Evolutionary conservation across 2,329 filamentous ascomycete species (phyloP), one percentile per base, ranked within the genome.

Genomic region (Fonsecaea monophora): DNA sequence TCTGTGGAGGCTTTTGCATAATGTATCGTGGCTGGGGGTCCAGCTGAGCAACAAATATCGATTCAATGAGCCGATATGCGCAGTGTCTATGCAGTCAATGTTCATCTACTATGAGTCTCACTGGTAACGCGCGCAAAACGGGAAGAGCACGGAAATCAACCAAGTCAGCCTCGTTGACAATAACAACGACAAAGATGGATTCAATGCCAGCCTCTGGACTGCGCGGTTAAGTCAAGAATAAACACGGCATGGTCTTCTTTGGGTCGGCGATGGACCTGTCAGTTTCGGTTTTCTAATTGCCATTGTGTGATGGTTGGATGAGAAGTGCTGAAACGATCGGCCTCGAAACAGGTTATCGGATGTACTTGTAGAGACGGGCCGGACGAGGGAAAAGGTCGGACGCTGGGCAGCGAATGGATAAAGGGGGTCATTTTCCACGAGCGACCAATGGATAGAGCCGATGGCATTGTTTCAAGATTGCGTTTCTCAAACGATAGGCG

Each of bases 171-270:
- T 62, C 53, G 60, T 56, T 62, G 50, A 45, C 60, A 62, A 62
- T 56, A 62, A 56, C 56, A 56, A 45, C 53, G 12, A 38, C 53
- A 12, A 38, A 34, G 30, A 6, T 56, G 12, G 3, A 21, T 7
- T 1, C 21, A 38, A 21, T 54, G 32, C 45, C 53, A 25, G 25
- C 60, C 60, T 62, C 37, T 38, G 30, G 42, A 40, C 15, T 48
- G 48, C 59, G 59, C 48, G 48, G 59, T 34, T 54, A 42, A 32
- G 30, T n/a, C 53, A 42, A 56, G 60, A 62, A 62, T 62, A 62
- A 45, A 9, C n/a, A 48, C 21, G 35, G 21, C 32, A 18, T 55
- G 60, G 37, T 35, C 60, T 37, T 25, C 8, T 50, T 50, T 45
- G 40, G 40, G 40, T 25, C 18, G 18, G 40, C 40, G 12, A 25